phyloP scores from a whole-genome alignment of 2,329 filamentous ascomycete species.

The Thelonectria blattea region DNA sequence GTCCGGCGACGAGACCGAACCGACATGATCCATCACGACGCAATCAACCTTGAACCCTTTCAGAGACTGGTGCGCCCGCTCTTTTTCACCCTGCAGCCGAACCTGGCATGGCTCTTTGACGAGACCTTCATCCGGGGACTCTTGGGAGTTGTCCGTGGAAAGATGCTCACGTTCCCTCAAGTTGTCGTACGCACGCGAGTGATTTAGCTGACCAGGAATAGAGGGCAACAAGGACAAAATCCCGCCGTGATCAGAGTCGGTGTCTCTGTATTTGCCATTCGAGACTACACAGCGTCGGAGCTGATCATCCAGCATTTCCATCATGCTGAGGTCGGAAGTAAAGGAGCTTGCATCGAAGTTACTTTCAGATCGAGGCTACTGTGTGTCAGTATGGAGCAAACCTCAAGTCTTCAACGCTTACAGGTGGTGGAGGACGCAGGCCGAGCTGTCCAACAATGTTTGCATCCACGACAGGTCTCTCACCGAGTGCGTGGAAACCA shows the following conservation, averaged over 20 bases:
- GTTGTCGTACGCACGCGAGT: conserved; percentile 36
- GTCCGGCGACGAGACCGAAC: conserved; percentile 5
- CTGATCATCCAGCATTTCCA: conserved; percentile 39
- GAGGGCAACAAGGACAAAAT: background rate
- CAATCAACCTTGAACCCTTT: conserved; percentile 9
- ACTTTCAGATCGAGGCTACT: conserved; percentile 12
- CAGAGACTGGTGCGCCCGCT: background rate
- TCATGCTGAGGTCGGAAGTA: conserved; percentile 28
- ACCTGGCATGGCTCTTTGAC: background rate
- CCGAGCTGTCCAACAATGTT: conserved; percentile 49
- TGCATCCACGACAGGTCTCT: conserved; percentile 52
- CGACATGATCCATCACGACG: conserved; percentile 11
- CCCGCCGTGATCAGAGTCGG: conserved; percentile 16
- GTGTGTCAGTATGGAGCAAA: background rate
- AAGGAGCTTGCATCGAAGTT: conserved; percentile 20
- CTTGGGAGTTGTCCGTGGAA: background rate
- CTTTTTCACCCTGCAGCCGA: background rate
- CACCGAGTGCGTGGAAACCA: conserved; percentile 54
- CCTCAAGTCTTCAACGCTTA: conserved; percentile 31
- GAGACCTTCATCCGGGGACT: background rate
- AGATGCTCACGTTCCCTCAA: conserved; percentile 18
- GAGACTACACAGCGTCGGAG: conserved; percentile 28
- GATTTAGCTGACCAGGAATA: conserved; percentile 28
- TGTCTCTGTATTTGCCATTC: conserved; percentile 5
- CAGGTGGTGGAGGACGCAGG: conserved; percentile 44